Evolutionary conservation across 148 eudicot species (phyloP).

Genomic region (Rhododendron mucronatum): DNA sequence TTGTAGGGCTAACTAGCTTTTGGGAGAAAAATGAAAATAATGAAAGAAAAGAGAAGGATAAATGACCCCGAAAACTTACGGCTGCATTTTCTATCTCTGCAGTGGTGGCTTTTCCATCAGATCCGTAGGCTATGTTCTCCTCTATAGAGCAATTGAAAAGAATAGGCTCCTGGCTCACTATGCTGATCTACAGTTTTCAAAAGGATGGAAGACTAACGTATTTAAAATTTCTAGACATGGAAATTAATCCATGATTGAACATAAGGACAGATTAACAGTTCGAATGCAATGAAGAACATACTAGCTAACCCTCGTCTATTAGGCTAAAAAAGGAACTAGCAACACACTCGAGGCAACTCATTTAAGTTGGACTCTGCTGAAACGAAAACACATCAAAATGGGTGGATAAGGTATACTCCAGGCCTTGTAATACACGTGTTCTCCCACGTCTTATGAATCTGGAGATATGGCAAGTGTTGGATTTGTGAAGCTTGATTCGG

Average conservation of each 20-base stretch:
- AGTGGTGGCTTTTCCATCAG: slow-evolving; percentile 59
- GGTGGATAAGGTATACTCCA: not conserved
- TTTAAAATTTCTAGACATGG: not conserved
- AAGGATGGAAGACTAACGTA: not conserved
- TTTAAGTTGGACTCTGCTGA: not conserved
- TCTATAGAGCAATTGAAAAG: slow-evolving; percentile 89
- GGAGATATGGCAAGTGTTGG: not conserved
- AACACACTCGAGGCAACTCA: not conserved
- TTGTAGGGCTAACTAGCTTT: not conserved
- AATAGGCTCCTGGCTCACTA: slow-evolving; percentile 91
- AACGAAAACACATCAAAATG: not conserved
- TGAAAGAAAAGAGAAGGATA: slow-evolving; percentile 2
- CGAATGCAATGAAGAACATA: not conserved
- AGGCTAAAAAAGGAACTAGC: not conserved
- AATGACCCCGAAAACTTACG: slow-evolving; percentile 29
- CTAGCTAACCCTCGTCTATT: not conserved
- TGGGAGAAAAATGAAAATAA: not conserved
- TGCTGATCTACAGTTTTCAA: slow-evolving; percentile 53
- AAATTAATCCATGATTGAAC: not conserved
- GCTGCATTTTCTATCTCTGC: slow-evolving; percentile 78
- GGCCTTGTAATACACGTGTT: not conserved
- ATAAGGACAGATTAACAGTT: not conserved
- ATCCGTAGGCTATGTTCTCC: slow-evolving; percentile 87
- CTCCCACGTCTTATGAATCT: not conserved
- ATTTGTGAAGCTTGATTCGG: not conserved